These are phyloP conservation scores for Calonectria montana DNA, from an alignment of 2,329 filamentous ascomycete species.

Conservation along the genomic window DNA sequence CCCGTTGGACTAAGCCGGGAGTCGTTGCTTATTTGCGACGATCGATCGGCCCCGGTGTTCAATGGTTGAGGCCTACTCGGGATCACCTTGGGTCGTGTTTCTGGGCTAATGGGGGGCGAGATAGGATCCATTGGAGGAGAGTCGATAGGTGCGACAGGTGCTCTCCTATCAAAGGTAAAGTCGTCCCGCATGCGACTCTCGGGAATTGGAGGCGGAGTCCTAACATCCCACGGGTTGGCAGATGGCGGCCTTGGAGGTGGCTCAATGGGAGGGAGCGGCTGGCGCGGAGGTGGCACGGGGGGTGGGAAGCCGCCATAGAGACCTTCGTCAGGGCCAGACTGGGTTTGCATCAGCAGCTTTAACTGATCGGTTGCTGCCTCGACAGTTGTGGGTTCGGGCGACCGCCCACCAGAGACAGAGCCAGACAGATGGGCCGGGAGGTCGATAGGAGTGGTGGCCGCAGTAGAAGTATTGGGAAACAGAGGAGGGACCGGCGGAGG, in stretches of 20 bases:
- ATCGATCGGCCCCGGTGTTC: constrained; percentile 32
- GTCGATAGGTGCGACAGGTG: constrained; percentile 37
- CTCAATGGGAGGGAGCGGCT: constrained; percentile 33
- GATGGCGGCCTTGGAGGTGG: constrained; percentile 52
- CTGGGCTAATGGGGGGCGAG: constrained; percentile 39
- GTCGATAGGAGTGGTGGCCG: constrained; percentile 4
- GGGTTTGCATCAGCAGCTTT: constrained; percentile 41
- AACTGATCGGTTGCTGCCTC: constrained; percentile 46
- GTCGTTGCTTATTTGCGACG: constrained; percentile 38
- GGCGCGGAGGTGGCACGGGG: constrained; percentile 21
- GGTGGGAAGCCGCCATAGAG: constrained; percentile 31
- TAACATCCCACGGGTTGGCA: constrained; percentile 57
- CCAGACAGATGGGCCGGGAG: neutral
- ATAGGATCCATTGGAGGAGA: constrained; percentile 35
- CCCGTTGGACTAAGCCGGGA: constrained; percentile 35
- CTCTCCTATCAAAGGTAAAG: constrained; percentile 39
- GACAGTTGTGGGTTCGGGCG: constrained; percentile 37
- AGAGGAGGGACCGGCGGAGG: constrained; percentile 39
- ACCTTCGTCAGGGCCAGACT: constrained; percentile 41
- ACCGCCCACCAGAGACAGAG: constrained; percentile 11
- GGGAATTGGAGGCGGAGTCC: constrained; percentile 32
- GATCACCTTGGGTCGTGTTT: constrained; percentile 21
- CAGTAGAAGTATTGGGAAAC: constrained; percentile 30
- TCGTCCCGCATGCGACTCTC: constrained; percentile 36
- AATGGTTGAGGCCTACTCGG: constrained; percentile 32